Conservation (phyloP, 2,329 filamentous ascomycete genomes). For the Metarhizium humberi region DNA sequence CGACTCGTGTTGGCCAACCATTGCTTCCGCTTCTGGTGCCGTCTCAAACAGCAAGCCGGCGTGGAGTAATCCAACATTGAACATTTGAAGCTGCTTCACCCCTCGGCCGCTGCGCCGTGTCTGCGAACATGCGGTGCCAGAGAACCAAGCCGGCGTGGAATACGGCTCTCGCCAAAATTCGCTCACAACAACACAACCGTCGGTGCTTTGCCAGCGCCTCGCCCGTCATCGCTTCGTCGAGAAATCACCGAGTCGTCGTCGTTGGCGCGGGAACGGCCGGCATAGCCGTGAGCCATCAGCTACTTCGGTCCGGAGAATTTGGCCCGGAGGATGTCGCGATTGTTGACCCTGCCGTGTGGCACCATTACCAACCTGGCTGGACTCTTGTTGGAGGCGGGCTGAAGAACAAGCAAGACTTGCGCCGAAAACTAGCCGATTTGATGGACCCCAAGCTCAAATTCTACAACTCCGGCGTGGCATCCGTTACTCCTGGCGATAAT, state of each 20-base stretch:
- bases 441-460: constrained; percentile 52
- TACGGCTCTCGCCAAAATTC: too few species aligned
- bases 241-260: constrained; percentile 54
- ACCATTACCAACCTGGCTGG: constrained; percentile 64
- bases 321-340: constrained; percentile 51
- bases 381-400: constrained; percentile 59
- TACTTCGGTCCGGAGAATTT: constrained; percentile 50
- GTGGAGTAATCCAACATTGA: too few species aligned
- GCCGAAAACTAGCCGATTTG: constrained; percentile 37
- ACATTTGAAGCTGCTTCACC: too few species aligned
- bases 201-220: constrained; percentile 12
- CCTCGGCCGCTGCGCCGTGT: too few species aligned
- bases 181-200: not conserved
- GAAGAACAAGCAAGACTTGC: constrained; percentile 51
- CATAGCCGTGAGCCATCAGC: constrained; percentile 56
- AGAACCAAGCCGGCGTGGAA: not conserved
- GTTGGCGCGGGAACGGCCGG: constrained; percentile 60
- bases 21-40: too few species aligned
- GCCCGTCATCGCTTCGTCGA: constrained; percentile 21
- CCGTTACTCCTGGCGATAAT: constrained; percentile 48
- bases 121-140: not conserved
- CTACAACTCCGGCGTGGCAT: constrained; percentile 42
- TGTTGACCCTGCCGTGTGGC: constrained; percentile 52
- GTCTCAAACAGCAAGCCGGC: too few species aligned
- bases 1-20: too few species aligned